phyloP scores from a whole-genome alignment of 306 rosid species.

The Cyclanthera cordifolia region DNA sequence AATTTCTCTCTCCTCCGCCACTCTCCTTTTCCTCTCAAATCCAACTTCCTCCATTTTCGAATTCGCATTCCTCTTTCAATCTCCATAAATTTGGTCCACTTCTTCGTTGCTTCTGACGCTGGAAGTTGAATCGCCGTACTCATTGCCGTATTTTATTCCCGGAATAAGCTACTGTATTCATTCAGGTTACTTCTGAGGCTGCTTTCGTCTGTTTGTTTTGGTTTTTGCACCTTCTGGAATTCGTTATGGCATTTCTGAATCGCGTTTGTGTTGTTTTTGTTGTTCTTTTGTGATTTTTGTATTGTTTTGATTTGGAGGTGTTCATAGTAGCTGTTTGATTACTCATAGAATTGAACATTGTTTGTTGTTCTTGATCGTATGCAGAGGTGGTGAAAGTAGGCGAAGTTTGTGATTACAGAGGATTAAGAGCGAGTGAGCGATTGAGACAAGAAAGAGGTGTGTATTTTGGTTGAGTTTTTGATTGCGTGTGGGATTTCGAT shows the following conservation, averaged over 20 bases:
- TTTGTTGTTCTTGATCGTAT: conserved; percentile 4
- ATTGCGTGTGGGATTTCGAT: conserved; percentile 15
- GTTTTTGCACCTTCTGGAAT: background rate
- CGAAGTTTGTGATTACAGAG: conserved; percentile 10
- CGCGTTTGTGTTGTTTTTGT: background rate
- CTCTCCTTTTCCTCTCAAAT: background rate
- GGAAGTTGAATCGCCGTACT: background rate
- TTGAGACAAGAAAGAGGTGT: conserved; percentile 1
- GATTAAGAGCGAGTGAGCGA: background rate
- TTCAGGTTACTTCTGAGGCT: background rate
- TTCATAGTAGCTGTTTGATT: background rate
- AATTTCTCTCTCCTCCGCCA: conserved; percentile 6
- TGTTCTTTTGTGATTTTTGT: background rate
- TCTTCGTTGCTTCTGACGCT: background rate
- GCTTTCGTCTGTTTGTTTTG: background rate
- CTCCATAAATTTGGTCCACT: background rate
- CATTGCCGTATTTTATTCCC: background rate
- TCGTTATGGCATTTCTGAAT: background rate
- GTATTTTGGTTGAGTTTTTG: conserved; percentile 1
- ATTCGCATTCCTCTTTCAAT: background rate
- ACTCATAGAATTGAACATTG: conserved; percentile 8
- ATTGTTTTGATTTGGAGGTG: background rate
- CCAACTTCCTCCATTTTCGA: background rate
- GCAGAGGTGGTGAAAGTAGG: conserved; percentile 9
- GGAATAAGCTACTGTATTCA: conserved; percentile 1